Percentiles rank a stretch among this genome's conserved stretches.
These are phyloP conservation scores for Clausena lansium DNA, from an alignment of 345 rosid genomes.

Conservation along the genomic window DNA sequence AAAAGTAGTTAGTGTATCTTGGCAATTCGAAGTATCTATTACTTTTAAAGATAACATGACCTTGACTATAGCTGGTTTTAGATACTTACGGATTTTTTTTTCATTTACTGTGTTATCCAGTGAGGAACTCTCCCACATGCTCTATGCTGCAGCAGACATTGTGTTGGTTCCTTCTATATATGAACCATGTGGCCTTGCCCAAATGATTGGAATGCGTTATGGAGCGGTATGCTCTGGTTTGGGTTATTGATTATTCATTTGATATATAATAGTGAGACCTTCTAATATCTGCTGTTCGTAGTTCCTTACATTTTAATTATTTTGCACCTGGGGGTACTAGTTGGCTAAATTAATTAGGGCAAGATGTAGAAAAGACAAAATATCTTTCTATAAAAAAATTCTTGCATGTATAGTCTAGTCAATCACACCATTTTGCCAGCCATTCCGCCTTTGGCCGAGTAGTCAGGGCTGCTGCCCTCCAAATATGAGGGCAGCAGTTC, in stretches of 20 bases:
- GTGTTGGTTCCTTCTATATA: conserved; percentile 62
- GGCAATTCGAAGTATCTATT: not conserved
- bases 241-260: not conserved
- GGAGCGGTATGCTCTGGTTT: conserved; percentile 46
- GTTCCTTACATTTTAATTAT: not conserved
- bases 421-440: not conserved
- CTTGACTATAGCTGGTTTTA: conserved; percentile 4
- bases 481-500: too few relatives aligned
- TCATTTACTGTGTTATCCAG: conserved; percentile 25
- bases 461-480: too few relatives aligned
- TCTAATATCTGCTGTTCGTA: not conserved
- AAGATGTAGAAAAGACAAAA: not conserved
- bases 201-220: conserved; percentile 63
- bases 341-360: not conserved
- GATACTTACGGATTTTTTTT: not conserved
- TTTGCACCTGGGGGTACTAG: not conserved
- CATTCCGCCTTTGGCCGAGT: too few relatives aligned
- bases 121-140: conserved; percentile 64
- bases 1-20: not conserved
- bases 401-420: not conserved
- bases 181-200: conserved; percentile 68
- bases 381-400: not conserved
- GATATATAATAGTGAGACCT: not conserved
- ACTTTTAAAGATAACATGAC: not conserved
- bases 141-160: conserved; percentile 62